Percentiles rank a stretch among this genome's conserved stretches.
Evolutionary conservation across 257 asterid genomes (phyloP).

Genomic region (Ophiorrhiza pumila): DNA sequence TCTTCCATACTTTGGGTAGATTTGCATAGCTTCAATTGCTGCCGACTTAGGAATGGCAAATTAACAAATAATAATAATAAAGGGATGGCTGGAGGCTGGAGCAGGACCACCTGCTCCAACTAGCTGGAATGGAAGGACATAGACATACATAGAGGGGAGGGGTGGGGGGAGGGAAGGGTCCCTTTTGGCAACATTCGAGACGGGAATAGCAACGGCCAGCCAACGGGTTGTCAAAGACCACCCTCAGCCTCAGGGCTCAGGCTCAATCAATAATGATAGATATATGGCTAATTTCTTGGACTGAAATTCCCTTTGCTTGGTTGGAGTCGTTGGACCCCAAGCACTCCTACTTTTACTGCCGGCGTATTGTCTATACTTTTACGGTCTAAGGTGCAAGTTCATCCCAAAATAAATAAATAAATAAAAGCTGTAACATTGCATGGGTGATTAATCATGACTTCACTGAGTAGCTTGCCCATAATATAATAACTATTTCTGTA

Average conservation of each 20-base stretch:
- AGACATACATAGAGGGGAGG: no score
- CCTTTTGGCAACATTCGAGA: no score
- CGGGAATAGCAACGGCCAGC: no score
- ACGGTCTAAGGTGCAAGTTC: neutral
- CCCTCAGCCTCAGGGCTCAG: no score
- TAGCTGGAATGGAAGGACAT: constrained; percentile 4
- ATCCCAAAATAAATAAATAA: neutral
- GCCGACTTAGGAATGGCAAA: neutral
- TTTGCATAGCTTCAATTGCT: neutral
- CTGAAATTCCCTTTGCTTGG: no score
- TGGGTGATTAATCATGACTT: neutral
- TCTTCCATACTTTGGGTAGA: neutral
- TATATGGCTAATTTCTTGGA: no score
- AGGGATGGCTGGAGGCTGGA: neutral
- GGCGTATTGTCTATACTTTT: no score
- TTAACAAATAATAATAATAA: neutral
- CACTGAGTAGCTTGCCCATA: neutral
- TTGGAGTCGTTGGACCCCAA: no score
- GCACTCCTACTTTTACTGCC: no score
- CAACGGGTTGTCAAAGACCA: no score
- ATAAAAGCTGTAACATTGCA: neutral
- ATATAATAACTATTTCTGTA: neutral
- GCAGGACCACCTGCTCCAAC: constrained; percentile 6
- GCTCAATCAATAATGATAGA: no score
- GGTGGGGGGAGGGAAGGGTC: no score